These are phyloP conservation scores for Achlya hypogyna DNA, from an alignment of 352 stramenopile genomes.

Conservation along the genomic window DNA sequence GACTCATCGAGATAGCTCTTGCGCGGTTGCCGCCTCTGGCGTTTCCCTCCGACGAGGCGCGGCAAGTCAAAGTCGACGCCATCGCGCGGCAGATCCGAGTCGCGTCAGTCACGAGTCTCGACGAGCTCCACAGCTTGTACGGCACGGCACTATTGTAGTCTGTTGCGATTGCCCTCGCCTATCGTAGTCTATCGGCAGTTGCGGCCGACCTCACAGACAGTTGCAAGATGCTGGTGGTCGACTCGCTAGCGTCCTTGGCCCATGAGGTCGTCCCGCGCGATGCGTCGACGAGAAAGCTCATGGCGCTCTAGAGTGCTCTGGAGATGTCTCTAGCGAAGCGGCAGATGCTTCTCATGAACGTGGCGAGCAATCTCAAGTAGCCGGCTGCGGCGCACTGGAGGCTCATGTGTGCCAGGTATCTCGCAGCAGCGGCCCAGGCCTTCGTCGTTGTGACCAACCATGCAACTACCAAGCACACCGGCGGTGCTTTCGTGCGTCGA, in stretches of 20 bases:
- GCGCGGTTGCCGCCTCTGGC: neutral
- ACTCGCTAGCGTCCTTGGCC: conserved; percentile 58
- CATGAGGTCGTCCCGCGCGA: conserved; percentile 31
- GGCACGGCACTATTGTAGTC: neutral
- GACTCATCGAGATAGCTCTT: neutral
- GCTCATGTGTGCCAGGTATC: conserved; percentile 30
- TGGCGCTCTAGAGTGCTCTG: neutral
- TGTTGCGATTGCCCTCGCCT: neutral
- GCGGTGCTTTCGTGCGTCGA: conserved; percentile 21
- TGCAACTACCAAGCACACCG: conserved; percentile 32
- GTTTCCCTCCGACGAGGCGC: neutral
- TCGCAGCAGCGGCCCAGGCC: conserved; percentile 50
- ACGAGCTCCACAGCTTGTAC: conserved; percentile 36
- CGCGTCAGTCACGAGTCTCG: neutral
- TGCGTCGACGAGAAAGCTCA: neutral
- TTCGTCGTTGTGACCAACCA: conserved; percentile 65
- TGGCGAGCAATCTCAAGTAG: conserved; percentile 49
- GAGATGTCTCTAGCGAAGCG: conserved; percentile 11
- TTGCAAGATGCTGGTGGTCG: conserved; percentile 58
- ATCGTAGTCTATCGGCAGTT: conserved; percentile 45
- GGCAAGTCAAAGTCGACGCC: neutral
- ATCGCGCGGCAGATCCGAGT: neutral
- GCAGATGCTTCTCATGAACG: conserved; percentile 8
- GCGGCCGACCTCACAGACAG: conserved; percentile 36
- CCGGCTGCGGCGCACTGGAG: neutral